phyloP scores from a whole-genome alignment of 441 rosid genomes.

The Gossypium davidsonii region DNA sequence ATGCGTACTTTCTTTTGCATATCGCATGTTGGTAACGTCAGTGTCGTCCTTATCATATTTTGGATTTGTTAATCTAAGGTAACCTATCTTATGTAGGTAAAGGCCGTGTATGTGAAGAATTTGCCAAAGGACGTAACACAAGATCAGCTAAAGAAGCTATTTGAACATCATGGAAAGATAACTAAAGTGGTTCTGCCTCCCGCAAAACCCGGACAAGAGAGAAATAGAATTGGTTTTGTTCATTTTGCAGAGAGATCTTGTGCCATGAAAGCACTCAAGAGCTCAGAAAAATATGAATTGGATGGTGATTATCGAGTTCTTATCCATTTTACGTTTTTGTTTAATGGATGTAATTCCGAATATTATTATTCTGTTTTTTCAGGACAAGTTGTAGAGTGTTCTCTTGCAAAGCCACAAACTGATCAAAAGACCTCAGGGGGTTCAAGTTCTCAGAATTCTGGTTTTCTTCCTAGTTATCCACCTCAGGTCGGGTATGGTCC shows the following conservation, averaged over 20 bases:
- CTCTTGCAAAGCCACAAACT: slow-evolving; percentile 91
- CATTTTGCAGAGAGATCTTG: slow-evolving; percentile 88
- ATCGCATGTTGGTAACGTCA: not conserved
- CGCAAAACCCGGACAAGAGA: slow-evolving; percentile 75
- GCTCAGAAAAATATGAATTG: slow-evolving; percentile 85
- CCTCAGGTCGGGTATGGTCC: slow-evolving; percentile 67
- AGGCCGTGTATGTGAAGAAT: slow-evolving; percentile 90
- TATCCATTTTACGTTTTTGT: not conserved
- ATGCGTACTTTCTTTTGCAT: not conserved
- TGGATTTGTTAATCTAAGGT: not conserved
- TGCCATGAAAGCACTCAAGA: slow-evolving; percentile 83
- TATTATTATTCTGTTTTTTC: not conserved
- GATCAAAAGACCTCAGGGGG: slow-evolving; percentile 61
- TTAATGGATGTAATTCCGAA: slow-evolving; percentile 2
- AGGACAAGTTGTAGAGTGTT: slow-evolving; percentile 88
- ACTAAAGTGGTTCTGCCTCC: slow-evolving; percentile 84
- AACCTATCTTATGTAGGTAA: slow-evolving; percentile 44
- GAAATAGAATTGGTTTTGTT: slow-evolving; percentile 84
- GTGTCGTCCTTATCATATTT: not conserved
- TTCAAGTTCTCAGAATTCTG: slow-evolving; percentile 53
- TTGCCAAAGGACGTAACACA: slow-evolving; percentile 84
- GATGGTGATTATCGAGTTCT: slow-evolving; percentile 43
- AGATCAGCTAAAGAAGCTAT: slow-evolving; percentile 64
- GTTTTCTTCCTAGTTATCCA: slow-evolving; percentile 55
- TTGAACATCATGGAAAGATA: slow-evolving; percentile 84